Conservation (phyloP, 768 basidiomycete species). For the Pulveroboletus sp. region DNA sequence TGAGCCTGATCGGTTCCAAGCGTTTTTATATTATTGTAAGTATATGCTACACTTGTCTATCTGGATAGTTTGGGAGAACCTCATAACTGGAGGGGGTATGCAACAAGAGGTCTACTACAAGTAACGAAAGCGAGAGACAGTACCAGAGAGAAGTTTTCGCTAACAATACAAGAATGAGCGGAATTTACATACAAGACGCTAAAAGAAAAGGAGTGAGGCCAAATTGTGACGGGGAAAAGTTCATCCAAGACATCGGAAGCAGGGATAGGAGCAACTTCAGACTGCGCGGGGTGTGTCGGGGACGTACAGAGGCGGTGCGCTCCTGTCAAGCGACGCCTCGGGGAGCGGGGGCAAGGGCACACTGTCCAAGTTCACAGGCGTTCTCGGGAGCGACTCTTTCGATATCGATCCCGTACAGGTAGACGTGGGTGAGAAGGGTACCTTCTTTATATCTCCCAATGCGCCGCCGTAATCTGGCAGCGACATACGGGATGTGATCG, state of each 20-base stretch:
- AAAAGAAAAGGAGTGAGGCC: neutral
- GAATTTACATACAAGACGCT: neutral
- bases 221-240: neutral
- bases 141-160: neutral
- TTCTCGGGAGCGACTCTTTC: slow-evolving; percentile 24
- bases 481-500: slow-evolving; percentile 43
- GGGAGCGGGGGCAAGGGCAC: slow-evolving; percentile 18
- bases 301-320: slow-evolving; percentile 21
- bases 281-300: slow-evolving; percentile 17
- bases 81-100: slow-evolving; percentile 14
- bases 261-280: neutral
- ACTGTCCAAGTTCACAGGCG: slow-evolving; percentile 16
- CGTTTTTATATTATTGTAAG: neutral
- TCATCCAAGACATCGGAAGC: neutral
- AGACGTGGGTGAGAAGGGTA: slow-evolving; percentile 17
- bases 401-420: slow-evolving; percentile 22
- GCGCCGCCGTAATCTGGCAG: slow-evolving; percentile 38
- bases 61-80: neutral
- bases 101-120: slow-evolving; percentile 1
- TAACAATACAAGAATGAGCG: slow-evolving; percentile 27
- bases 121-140: neutral
- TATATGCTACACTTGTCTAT: slow-evolving; percentile 28
- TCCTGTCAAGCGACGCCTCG: slow-evolving; percentile 10
- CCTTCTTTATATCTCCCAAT: slow-evolving; percentile 24
- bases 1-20: neutral